Percentiles rank a stretch among this genome's conserved stretches.
phyloP scores from a whole-genome alignment of 1,284 basidiomycete genomes.

The Puccinia triticina region DNA sequence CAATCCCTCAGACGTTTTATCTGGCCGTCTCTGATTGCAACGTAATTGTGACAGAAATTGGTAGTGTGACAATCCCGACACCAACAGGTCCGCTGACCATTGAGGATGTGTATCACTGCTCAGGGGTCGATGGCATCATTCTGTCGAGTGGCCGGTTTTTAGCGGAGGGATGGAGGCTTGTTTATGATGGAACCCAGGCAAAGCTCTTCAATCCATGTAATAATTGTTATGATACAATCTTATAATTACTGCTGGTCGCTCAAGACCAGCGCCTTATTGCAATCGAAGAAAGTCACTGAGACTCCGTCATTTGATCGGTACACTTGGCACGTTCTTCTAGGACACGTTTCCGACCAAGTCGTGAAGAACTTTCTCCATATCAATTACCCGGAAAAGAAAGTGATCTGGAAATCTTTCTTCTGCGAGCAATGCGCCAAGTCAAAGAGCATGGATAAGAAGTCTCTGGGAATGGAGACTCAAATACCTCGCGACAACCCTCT shows the following conservation, averaged over 20 bases:
- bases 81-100: neutral
- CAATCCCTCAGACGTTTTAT: neutral
- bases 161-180: neutral
- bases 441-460: neutral
- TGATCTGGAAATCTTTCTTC: neutral
- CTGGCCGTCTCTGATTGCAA: neutral
- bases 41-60: neutral
- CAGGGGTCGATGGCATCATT: neutral
- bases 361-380: neutral
- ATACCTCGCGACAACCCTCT: neutral
- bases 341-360: neutral
- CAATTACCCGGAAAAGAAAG: neutral
- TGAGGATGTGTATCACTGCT: neutral
- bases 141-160: neutral
- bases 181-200: neutral
- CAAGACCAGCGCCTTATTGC: neutral
- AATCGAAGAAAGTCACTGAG: neutral
- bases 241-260: slow-evolving; percentile 2
- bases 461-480: neutral
- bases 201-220: neutral
- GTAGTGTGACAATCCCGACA: slow-evolving; percentile 2
- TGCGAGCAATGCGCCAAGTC: neutral
- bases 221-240: neutral
- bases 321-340: neutral
- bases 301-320: neutral